Evolutionary conservation across 495 filamentous ascomycete species (phyloP).

Genomic region (Neurospora sp.): DNA sequence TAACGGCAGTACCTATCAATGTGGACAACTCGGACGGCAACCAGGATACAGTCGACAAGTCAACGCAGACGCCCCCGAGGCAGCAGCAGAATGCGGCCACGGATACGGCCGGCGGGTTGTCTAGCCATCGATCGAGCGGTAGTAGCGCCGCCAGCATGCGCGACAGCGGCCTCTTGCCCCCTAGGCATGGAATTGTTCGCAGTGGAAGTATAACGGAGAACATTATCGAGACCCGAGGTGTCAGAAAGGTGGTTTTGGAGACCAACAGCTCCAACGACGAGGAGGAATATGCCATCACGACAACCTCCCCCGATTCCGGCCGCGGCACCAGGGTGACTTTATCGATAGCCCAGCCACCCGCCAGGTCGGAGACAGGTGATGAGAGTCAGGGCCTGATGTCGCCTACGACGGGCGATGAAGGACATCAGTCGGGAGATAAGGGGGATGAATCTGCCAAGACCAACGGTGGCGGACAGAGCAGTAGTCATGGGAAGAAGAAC

Average conservation of each 20-base stretch:
- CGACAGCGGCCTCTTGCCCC: conserved; percentile 6
- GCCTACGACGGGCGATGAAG: conserved; percentile 6
- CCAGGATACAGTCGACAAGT: neutral
- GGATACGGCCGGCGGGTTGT: conserved; percentile 6
- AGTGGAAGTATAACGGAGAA: conserved; percentile 88
- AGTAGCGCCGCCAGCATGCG: conserved; percentile 15
- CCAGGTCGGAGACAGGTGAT: neutral
- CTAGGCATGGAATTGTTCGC: conserved; percentile 50
- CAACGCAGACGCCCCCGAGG: neutral
- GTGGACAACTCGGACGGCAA: conserved; percentile 1
- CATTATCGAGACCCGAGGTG: conserved; percentile 67
- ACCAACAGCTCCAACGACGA: conserved; percentile 44
- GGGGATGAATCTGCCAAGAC: conserved; percentile 1
- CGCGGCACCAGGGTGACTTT: neutral
- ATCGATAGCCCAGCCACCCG: neutral
- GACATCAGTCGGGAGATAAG: conserved; percentile 5
- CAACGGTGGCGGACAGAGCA: conserved; percentile 1
- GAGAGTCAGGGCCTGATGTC: conserved; percentile 10
- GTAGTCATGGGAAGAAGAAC: conserved; percentile 18
- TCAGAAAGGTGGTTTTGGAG: conserved; percentile 78
- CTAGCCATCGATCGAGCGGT: conserved; percentile 1
- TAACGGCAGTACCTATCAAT: neutral
- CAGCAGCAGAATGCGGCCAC: conserved; percentile 15
- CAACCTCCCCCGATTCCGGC: conserved; percentile 8
- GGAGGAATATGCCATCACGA: conserved; percentile 11